Base-by-base conservation (phyloP, 768 basidiomycete genomes). In the Boletus reticulatus region DNA sequence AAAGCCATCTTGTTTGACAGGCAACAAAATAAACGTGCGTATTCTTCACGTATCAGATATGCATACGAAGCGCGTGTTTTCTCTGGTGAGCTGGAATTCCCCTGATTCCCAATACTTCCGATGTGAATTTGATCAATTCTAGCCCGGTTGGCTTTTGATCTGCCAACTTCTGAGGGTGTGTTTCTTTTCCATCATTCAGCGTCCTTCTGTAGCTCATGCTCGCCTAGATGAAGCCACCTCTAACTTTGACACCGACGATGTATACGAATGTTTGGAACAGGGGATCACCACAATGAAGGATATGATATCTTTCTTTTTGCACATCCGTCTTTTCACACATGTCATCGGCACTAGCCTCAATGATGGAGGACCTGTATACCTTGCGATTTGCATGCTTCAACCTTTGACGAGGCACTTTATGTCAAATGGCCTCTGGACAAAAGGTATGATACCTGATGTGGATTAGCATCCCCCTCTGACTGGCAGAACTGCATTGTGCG, bases 91-190 rank as follows among this genome's bases (percentile, higher is more conserved):
- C 9, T 17, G 3, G 8, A 5, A 49, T 42, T 3, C 19, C 11
- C 11, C 27, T 47, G 9, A 36, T 24, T 13, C 20, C 4, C 29
- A 22, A 7, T 19, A 16, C 16, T 32, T 27, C 46, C 52, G 4
- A 38, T 39, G 9, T 39, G 4, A 48, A 13, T 46, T 6, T 7
- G 6, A 11, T 12, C 13, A 24, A 48, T 32, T 41, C 29, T 39
- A 68, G 67, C 59, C 46, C 45, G 57, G 20, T 22, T 68, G 6
- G 34, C 39, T n/a, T 53, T 47, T 19, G 68, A 67, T 53, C 55
- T 68, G 20, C 52, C 59, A 12, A 69, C 65, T 4, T 58, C 65
- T 14, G 56, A 67, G 47, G 63, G 68, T 67, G 10, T 16, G 43
- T 6, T 9, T 38, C 10, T 44, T 16, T 38, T 22, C 27, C 19